Evolutionary conservation across 1,284 basidiomycete genomes (phyloP).

Genomic region (Moesziomyces parantarcticus): DNA sequence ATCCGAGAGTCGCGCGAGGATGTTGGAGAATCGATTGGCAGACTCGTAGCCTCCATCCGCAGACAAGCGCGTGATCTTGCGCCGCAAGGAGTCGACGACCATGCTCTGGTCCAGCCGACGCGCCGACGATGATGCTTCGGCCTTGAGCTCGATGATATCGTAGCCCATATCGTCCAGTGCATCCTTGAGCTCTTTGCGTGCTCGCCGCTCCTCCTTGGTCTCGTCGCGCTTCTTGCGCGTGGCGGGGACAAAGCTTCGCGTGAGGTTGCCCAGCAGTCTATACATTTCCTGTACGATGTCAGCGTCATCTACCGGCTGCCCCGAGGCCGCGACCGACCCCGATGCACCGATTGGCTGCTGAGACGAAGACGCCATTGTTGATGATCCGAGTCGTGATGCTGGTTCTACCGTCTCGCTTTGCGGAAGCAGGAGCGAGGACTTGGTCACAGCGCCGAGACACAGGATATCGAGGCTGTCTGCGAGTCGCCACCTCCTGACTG

Average conservation of each 20-base stretch:
- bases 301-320: constrained; percentile 31
- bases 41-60: constrained; percentile 52
- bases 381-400: not conserved
- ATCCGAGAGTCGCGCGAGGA: constrained; percentile 27
- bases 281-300: constrained; percentile 47
- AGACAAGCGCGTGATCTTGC: constrained; percentile 37
- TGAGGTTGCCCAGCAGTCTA: constrained; percentile 44
- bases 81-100: constrained; percentile 32
- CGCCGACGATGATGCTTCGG: constrained; percentile 13
- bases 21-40: constrained; percentile 31
- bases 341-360: constrained; percentile 7
- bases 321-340: constrained; percentile 5
- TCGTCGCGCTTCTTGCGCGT: constrained; percentile 49
- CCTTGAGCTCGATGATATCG: constrained; percentile 49
- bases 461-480: no score
- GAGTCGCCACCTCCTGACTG: no score
- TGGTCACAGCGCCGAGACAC: no score
- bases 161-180: constrained; percentile 48
- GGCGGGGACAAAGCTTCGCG: constrained; percentile 46
- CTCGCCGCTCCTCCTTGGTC: constrained; percentile 31
- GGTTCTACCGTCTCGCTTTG: no score
- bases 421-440: no score
- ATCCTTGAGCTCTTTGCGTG: constrained; percentile 45
- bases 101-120: constrained; percentile 24
- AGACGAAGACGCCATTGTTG: constrained; percentile 25